Conservation (phyloP, 768 basidiomycete genomes). For the Trametes cubensis region DNA sequence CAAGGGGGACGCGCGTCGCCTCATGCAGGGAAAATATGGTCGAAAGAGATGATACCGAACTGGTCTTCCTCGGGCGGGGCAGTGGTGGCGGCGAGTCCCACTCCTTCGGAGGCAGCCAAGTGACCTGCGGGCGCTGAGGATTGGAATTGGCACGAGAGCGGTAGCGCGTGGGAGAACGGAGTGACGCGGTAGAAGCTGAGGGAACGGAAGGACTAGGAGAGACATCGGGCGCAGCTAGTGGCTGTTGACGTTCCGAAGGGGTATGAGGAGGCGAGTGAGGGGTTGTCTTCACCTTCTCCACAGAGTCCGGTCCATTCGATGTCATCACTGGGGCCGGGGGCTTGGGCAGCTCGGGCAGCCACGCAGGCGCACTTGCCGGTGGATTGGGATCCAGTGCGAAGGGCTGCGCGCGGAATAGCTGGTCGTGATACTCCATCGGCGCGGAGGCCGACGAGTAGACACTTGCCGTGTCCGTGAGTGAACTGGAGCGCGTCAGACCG, state of each 20-base stretch:
- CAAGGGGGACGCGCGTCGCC: neutral
- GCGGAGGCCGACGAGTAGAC: constrained; percentile 44
- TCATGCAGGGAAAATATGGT: constrained; percentile 8
- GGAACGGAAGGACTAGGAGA: neutral
- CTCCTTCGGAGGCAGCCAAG: constrained; percentile 10
- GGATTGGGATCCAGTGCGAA: constrained; percentile 25
- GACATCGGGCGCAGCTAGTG: constrained; percentile 6
- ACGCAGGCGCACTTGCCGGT: constrained; percentile 27
- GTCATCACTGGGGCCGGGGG: constrained; percentile 11
- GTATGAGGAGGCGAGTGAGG: neutral
- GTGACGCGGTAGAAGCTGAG: constrained; percentile 1
- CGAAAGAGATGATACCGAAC: constrained; percentile 11
- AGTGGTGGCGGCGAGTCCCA: neutral
- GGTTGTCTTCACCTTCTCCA: neutral
- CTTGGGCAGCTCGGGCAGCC: constrained; percentile 9
- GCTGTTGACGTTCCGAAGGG: neutral
- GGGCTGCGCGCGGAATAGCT: constrained; percentile 25
- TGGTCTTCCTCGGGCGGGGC: neutral
- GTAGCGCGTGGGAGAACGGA: neutral
- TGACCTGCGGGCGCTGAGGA: constrained; percentile 13
- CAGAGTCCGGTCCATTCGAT: neutral
- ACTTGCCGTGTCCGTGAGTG: constrained; percentile 33
- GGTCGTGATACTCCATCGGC: constrained; percentile 31
- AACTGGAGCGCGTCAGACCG: constrained; percentile 13
- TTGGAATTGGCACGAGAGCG: constrained; percentile 7